A percentile compares a stretch with the other conserved stretches of the same genome.
Evolutionary conservation across 352 stramenopile genomes (phyloP).

Genomic region (Phytopythium delawarense): DNA sequence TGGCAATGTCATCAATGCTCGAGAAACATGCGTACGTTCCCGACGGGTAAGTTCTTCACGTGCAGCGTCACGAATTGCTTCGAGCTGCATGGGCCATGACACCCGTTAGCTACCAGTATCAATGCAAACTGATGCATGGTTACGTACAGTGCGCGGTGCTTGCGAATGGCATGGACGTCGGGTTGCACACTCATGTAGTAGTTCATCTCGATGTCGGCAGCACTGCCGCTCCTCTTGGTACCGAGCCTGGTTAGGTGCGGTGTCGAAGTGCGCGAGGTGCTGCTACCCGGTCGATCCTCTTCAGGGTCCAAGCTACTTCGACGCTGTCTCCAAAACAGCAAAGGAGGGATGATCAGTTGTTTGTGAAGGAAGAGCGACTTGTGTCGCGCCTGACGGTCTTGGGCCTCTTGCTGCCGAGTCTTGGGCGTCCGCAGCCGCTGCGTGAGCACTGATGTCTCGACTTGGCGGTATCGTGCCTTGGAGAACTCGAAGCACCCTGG

Average conservation of each 20-base stretch:
- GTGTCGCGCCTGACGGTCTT: constrained; percentile 35
- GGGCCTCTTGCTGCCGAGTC: constrained; percentile 41
- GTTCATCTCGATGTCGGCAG: background rate
- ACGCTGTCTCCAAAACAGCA: constrained; percentile 13
- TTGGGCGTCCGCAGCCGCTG: constrained; percentile 54
- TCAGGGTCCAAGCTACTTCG: background rate
- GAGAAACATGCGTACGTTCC: constrained; percentile 35
- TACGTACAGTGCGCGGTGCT: constrained; percentile 54
- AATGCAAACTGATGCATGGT: background rate
- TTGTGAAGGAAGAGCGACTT: constrained; percentile 30
- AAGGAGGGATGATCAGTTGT: constrained; percentile 39
- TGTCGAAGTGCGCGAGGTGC: background rate
- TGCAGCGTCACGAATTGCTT: constrained; percentile 60
- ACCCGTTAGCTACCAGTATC: background rate
- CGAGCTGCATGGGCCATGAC: constrained; percentile 17
- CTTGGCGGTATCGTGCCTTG: constrained; percentile 24
- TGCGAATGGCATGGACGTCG: constrained; percentile 46
- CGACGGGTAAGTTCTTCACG: constrained; percentile 74
- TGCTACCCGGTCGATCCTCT: background rate
- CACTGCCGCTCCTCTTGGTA: background rate
- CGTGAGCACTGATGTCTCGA: constrained; percentile 27
- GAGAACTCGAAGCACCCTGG: constrained; percentile 68
- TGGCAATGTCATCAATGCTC: background rate
- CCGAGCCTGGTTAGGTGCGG: background rate
- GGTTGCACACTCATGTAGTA: constrained; percentile 55